Evolutionary conservation across 495 filamentous ascomycete species (phyloP), one percentile per base, ranked within the genome.

Genomic region (Cairneyella variabilis): DNA sequence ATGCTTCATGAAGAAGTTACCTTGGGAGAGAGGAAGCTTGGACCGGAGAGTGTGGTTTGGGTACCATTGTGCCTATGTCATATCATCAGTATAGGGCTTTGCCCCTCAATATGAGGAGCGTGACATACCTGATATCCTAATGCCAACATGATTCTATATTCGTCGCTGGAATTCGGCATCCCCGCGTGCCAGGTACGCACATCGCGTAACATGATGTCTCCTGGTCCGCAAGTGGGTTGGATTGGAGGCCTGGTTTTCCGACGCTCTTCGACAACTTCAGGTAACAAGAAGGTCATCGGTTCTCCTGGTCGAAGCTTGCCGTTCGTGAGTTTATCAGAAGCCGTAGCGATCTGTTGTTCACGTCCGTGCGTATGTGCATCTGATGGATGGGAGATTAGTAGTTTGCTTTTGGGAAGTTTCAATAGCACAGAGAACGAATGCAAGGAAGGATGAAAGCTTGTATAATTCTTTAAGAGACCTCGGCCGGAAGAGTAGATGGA

Each of bases 141-240:
- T 21, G 69, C 72, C 37, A 75, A 42, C 72, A 75, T 75, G 5
- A 75, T 66, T 27, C 72, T 60, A 44, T 71, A 67, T 0, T 67
- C 51, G 28, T 71, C 68, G 18, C 69, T 71, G 32, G 51, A 60
- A 57, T 75, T 75, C 27, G 70, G 70, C 64, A 69, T 71, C 8
- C 72, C 71, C 1, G 70, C 71, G 65, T 73, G 71, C 72, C 71
- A 75, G 42, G 72, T 60, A 28, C 70, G 48, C 32, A 75, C 53
- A 55, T 75, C 72, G 20, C 72, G 56, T 36, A 74, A 62, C 23
- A 72, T 63, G 32, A 76, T 57, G 21, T 65, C 62, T 0, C 73
- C 73, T 54, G 70, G 70, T 14, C 65, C 64, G 40, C 72, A 57
- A 16, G 43, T 47, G 6, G 71, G 71, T 56, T 74, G 70, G 45